phyloP scores from a whole-genome alignment of 495 filamentous ascomycete genomes.

The Neurospora sp. region DNA sequence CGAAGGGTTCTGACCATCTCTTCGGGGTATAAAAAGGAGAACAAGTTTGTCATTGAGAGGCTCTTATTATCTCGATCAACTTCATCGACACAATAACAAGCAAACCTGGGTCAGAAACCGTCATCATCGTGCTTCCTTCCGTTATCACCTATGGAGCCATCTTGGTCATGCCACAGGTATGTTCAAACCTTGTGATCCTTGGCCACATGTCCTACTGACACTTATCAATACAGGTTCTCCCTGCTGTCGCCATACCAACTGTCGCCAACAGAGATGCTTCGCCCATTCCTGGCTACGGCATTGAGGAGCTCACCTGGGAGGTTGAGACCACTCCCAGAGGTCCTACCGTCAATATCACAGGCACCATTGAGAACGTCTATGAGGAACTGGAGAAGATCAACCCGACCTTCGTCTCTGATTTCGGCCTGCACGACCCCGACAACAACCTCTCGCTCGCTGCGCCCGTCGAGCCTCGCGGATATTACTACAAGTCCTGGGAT shows the following conservation, averaged over 20 bases:
- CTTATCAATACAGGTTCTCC: not conserved
- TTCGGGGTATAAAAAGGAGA: not conserved
- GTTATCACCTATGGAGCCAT: not conserved
- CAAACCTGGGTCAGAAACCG: not conserved
- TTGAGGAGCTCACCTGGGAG: constrained; percentile 4
- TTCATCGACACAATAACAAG: not conserved
- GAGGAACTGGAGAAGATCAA: constrained; percentile 4
- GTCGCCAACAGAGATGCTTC: not conserved
- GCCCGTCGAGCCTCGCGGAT: not conserved
- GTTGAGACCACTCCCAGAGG: constrained; percentile 4
- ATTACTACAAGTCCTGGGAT: no score
- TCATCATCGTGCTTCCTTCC: not conserved
- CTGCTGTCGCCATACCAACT: not conserved
- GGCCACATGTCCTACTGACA: not conserved
- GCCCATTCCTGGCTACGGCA: constrained; percentile 6
- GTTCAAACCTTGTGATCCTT: not conserved
- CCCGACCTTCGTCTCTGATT: constrained; percentile 1
- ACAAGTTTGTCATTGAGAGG: not conserved
- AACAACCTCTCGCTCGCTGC: not conserved
- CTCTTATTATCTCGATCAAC: not conserved
- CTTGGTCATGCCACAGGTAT: not conserved
- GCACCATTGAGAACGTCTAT: constrained; percentile 9
- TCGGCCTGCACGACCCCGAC: not conserved
- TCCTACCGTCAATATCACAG: constrained; percentile 1
- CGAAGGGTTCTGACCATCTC: not conserved